These are phyloP conservation scores for Metschnikowia arizonensis DNA, from an alignment of 805 yeast genomes.

Conservation along the genomic window DNA sequence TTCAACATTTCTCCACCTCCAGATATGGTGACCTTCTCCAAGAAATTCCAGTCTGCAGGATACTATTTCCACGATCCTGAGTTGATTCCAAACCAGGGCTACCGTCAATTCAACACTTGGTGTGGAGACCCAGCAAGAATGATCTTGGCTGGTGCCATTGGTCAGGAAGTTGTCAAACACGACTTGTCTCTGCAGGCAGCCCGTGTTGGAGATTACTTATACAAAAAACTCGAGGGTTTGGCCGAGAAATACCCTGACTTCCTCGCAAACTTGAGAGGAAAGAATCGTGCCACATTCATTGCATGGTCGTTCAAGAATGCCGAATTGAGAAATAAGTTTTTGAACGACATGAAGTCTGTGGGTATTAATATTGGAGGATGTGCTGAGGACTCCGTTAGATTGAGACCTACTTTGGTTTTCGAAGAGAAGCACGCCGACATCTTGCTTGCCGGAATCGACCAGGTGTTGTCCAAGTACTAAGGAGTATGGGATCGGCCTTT, in stretches of 20 bases:
- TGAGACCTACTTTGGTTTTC: slow-evolving; percentile 75
- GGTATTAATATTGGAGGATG: slow-evolving; percentile 87
- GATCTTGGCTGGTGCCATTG: slow-evolving; percentile 70
- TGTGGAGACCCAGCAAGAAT: slow-evolving; percentile 87
- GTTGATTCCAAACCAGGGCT: slow-evolving; percentile 69
- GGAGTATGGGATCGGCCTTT: not conserved
- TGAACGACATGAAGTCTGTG: slow-evolving; percentile 51
- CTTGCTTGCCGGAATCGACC: slow-evolving; percentile 43
- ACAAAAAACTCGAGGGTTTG: slow-evolving; percentile 48
- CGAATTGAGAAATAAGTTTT: slow-evolving; percentile 57
- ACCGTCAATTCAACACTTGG: slow-evolving; percentile 92
- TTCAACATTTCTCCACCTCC: slow-evolving; percentile 72
- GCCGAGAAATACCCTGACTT: slow-evolving; percentile 51
- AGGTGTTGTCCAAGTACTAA: slow-evolving; percentile 35
- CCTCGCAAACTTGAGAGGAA: slow-evolving; percentile 63
- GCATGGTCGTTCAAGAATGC: slow-evolving; percentile 68
- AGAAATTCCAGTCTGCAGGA: slow-evolving; percentile 88
- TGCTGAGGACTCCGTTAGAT: slow-evolving; percentile 71
- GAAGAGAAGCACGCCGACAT: slow-evolving; percentile 78
- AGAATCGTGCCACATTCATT: slow-evolving; percentile 70
- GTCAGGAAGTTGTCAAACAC: slow-evolving; percentile 57
- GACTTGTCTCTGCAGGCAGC: slow-evolving; percentile 53
- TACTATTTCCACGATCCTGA: slow-evolving; percentile 75
- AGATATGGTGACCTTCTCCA: slow-evolving; percentile 81
- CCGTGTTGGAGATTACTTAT: slow-evolving; percentile 66